phyloP scores from a whole-genome alignment of 208 protist species.

The Herpetomonas samuelpessoai region DNA sequence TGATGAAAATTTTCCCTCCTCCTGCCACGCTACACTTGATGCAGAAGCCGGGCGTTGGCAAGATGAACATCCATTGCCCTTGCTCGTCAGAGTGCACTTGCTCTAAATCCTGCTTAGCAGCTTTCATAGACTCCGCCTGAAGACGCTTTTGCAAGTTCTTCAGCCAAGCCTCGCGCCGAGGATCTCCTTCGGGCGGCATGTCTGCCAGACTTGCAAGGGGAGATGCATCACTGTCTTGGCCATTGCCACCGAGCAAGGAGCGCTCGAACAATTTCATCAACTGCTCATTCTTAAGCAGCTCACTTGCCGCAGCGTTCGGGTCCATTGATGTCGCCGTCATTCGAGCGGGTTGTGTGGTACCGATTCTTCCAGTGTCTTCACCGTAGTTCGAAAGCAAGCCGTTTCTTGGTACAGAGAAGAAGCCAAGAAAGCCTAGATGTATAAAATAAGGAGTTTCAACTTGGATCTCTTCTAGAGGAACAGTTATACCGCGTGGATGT shows the following conservation, averaged over 20 bases:
- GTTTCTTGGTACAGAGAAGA: too few relatives aligned
- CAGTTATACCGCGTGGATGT: too few relatives aligned
- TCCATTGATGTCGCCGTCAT: constrained; percentile 11
- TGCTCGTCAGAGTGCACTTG: constrained; percentile 84
- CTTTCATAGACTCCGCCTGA: constrained; percentile 50
- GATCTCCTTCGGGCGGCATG: constrained; percentile 78
- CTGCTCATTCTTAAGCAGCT: constrained; percentile 69
- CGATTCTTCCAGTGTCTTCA: too few relatives aligned
- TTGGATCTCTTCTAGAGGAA: too few relatives aligned
- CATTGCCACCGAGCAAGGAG: constrained; percentile 33
- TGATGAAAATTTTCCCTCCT: constrained; percentile 87
- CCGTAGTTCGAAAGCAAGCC: too few relatives aligned
- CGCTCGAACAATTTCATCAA: constrained; percentile 82
- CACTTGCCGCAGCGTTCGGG: constrained; percentile 38
- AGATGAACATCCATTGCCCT: constrained; percentile 87
- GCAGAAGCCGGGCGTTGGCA: constrained; percentile 82
- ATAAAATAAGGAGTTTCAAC: too few relatives aligned
- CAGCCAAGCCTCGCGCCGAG: constrained; percentile 69
- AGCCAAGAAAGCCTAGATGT: too few relatives aligned
- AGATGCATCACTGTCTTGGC: constrained; percentile 10
- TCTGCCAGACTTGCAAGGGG: constrained; percentile 25
- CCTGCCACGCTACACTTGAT: constrained; percentile 72
- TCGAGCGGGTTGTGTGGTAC: too few relatives aligned
- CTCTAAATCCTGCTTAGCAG: constrained; percentile 67
- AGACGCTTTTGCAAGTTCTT: constrained; percentile 65